Evolutionary conservation across 768 basidiomycete species (phyloP).

Genomic region (Cytidiella melzeri): DNA sequence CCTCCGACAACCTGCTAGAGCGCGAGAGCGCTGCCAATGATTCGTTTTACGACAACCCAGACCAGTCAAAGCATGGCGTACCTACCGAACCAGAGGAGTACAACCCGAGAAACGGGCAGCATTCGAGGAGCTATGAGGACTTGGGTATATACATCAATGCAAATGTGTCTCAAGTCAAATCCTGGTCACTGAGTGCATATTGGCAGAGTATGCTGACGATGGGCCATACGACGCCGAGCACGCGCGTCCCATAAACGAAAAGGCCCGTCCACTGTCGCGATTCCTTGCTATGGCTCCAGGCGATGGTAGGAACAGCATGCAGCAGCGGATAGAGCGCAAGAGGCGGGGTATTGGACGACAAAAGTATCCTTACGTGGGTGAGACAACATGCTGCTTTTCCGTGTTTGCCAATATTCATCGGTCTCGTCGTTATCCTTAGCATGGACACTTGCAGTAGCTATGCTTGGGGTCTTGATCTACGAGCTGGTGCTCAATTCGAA

Average conservation of each 20-base stretch:
- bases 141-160: slow-evolving; percentile 5
- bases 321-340: slow-evolving; percentile 86
- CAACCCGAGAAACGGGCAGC: slow-evolving; percentile 2
- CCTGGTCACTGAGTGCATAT: background rate
- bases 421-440: slow-evolving; percentile 40
- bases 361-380: slow-evolving; percentile 71
- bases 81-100: background rate
- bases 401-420: background rate
- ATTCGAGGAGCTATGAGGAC: slow-evolving; percentile 3
- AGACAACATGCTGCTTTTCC: slow-evolving; percentile 27
- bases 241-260: slow-evolving; percentile 30
- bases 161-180: background rate
- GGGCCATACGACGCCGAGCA: slow-evolving; percentile 34
- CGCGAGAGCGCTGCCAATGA: background rate
- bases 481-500: slow-evolving; percentile 74
- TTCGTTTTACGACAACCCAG: background rate
- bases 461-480: slow-evolving; percentile 76
- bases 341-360: slow-evolving; percentile 81
- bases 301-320: slow-evolving; percentile 44
- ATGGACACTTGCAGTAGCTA: slow-evolving; percentile 56
- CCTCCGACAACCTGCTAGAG: slow-evolving; percentile 6
- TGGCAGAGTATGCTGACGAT: slow-evolving; percentile 52
- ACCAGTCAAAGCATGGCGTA: background rate
- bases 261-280: slow-evolving; percentile 33
- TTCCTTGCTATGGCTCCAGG: slow-evolving; percentile 30